Conservation (phyloP, 208 protist species). For the Phytomonas sp. region DNA sequence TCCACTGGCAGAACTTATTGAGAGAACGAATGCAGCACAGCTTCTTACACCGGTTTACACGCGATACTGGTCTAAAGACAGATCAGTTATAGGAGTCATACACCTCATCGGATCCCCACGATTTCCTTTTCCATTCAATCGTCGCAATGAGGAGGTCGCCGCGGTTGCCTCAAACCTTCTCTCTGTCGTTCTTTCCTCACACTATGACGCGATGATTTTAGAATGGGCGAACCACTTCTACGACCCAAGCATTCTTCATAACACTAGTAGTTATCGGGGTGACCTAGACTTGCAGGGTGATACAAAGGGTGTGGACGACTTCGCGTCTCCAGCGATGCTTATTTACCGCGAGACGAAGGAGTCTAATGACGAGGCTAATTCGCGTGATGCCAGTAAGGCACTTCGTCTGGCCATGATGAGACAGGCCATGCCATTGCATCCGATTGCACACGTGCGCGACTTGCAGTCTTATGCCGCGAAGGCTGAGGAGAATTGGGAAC, state of each 20-base stretch:
- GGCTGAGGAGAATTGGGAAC: constrained; percentile 79
- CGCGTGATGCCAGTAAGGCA: constrained; percentile 51
- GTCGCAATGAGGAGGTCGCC: constrained; percentile 68
- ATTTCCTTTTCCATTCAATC: constrained; percentile 68
- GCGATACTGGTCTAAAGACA: constrained; percentile 27
- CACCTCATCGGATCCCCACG: constrained; percentile 75
- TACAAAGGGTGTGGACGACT: constrained; percentile 80
- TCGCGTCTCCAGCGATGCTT: constrained; percentile 41
- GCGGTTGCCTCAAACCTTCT: constrained; percentile 63
- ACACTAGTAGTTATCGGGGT: constrained; percentile 51
- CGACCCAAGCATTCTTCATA: constrained; percentile 43
- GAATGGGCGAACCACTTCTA: constrained; percentile 87
- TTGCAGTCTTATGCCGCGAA: constrained; percentile 52
- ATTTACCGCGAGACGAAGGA: constrained; percentile 66
- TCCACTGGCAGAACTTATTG: constrained; percentile 62
- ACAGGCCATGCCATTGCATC: constrained; percentile 27
- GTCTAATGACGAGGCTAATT: constrained; percentile 38
- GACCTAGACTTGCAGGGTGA: constrained; percentile 60
- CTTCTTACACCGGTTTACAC: constrained; percentile 71
- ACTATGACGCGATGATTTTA: constrained; percentile 73
- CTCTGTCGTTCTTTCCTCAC: constrained; percentile 70
- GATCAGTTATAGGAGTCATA: constrained; percentile 48
- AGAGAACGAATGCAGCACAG: constrained; percentile 61
- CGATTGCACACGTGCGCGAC: constrained; percentile 49
- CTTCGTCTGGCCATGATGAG: constrained; percentile 39